Evolutionary conservation across 331 rosid species (phyloP).

Genomic region (Spiraea crenata): DNA sequence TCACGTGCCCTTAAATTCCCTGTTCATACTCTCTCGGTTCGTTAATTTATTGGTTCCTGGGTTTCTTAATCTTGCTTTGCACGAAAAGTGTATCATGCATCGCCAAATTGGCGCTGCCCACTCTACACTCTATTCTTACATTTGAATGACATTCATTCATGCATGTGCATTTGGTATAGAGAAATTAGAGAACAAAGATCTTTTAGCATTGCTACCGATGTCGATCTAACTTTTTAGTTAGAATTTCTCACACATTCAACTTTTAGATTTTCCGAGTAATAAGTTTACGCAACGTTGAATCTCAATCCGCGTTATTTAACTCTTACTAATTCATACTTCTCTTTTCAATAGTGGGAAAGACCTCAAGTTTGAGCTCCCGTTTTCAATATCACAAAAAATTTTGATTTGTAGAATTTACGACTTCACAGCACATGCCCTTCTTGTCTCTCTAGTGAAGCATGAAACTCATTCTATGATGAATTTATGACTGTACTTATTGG

Average conservation of each 20-base stretch:
- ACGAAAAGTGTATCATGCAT: background rate
- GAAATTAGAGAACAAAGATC: background rate
- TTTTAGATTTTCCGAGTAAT: no score
- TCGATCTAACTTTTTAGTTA: slow-evolving; percentile 6
- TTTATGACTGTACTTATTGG: background rate
- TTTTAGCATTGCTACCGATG: background rate
- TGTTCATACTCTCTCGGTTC: background rate
- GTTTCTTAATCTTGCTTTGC: background rate
- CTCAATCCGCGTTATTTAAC: no score
- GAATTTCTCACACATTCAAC: background rate
- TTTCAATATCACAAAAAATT: no score
- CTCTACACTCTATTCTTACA: background rate
- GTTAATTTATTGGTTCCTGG: background rate
- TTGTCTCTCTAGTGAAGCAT: no score
- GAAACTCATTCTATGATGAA: background rate
- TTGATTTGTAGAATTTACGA: no score
- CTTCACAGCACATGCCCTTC: no score
- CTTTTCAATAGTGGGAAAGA: no score
- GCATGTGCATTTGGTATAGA: background rate
- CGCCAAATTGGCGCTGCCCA: background rate
- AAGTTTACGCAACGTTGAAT: no score
- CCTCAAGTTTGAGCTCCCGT: no score
- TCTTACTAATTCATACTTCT: no score
- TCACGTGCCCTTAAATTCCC: background rate
- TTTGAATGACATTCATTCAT: background rate